Evolutionary conservation across 805 yeast genomes (phyloP), one percentile per base, ranked within the genome.

Genomic region (Saccharomycopsis synnaedendra): DNA sequence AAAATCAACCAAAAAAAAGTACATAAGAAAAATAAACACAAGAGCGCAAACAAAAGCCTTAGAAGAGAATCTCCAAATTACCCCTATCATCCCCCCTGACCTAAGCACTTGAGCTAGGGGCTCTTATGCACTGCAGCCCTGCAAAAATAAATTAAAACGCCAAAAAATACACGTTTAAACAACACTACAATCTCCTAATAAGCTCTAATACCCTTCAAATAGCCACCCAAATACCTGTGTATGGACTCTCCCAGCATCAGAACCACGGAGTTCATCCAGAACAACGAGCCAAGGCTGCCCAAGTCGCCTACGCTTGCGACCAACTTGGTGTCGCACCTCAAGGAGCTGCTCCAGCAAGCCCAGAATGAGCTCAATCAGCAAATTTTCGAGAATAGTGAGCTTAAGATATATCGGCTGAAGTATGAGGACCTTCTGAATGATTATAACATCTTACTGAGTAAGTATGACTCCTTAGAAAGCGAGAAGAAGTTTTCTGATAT

Each of bases 291-390:
- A 3, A 11, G 31, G 3, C 11, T 28, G 29, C 6, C 42, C 27
- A 27, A 19, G 36, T 32, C 42, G 9, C 11, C 44, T 39, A 37
- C 32, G 30, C 10, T 40, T 8, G 41, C 34, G 34, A 8, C 37
- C 39, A 42, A 31, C 40, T 42, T 50, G 33, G 45, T 50, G 6
- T 27, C 51, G 11, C 46, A 42, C 9, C 41, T 51, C 28, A 49
- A 51, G 34, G 19, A 41, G 30, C 35, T 45, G 31, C 43, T 51
- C 9, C 39, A 48, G 36, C 47, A 48, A 32, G 47, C 52, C 3
- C 54, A 51, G 34, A 46, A 45, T 35, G 54, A 51, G 45, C 40
- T 51, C 30, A 46, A 51, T 35, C 46, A 44, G 32, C 54, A 49
- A 43, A 41, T 49, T 11, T 42, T 51, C 30, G 39, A 33, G n/a